Percentiles rank a stretch among this genome's conserved stretches.
These are phyloP conservation scores for Ammopiptanthus mongolicus DNA, from an alignment of 306 rosid genomes.

Conservation along the genomic window DNA sequence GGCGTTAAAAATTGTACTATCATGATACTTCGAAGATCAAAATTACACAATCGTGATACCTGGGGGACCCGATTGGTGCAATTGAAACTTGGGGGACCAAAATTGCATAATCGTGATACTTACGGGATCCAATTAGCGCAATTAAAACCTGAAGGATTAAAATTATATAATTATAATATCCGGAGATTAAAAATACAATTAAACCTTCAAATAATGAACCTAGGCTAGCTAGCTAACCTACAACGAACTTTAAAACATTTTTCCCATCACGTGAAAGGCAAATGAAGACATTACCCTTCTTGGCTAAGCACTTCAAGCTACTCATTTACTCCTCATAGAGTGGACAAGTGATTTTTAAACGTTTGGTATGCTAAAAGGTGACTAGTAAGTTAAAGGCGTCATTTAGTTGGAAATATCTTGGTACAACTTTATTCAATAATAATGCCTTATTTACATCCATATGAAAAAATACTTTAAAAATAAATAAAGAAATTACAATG, in stretches of 20 bases:
- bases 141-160: too few species aligned
- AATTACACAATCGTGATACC: too few species aligned
- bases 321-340: background rate
- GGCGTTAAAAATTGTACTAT: too few species aligned
- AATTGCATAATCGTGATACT: too few species aligned
- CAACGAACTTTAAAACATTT: constrained; percentile 3
- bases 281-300: background rate
- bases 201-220: too few species aligned
- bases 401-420: background rate
- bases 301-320: constrained; percentile 2
- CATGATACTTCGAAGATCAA: too few species aligned
- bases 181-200: too few species aligned
- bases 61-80: too few species aligned
- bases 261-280: constrained; percentile 16
- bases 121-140: too few species aligned
- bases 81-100: too few species aligned
- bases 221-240: constrained; percentile 6
- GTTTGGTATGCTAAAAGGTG: constrained; percentile 15
- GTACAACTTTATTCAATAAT: constrained; percentile 23
- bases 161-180: too few species aligned
- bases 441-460: background rate
- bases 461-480: background rate
- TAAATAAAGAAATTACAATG: background rate
- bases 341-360: background rate
- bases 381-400: background rate